Conservation (phyloP, 106 monocot genomes). For the Dendrobium nobile region DNA sequence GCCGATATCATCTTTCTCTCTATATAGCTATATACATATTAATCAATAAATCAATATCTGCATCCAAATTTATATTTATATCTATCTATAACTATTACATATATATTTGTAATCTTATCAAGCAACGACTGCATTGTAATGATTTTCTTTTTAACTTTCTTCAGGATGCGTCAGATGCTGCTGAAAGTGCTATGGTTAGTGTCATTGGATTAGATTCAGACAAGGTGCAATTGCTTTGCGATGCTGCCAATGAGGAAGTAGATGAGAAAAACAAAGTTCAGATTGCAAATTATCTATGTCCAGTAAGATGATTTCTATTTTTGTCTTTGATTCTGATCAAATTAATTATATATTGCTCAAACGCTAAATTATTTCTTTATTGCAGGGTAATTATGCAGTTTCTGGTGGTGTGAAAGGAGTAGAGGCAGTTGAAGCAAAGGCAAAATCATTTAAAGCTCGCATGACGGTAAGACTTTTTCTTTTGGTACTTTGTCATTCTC, state of each 20-base stretch:
- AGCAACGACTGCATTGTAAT: background rate
- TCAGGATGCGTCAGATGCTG: slow-evolving; percentile 90
- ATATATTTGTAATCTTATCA: background rate
- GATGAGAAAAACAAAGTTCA: slow-evolving; percentile 85
- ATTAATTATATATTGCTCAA: slow-evolving; percentile 10
- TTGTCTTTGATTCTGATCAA: background rate
- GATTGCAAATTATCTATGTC: slow-evolving; percentile 91
- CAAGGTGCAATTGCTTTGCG: slow-evolving; percentile 78
- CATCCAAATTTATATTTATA: background rate
- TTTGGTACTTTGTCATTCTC: background rate
- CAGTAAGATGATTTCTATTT: slow-evolving; percentile 36
- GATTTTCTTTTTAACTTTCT: background rate
- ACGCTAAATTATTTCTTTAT: background rate
- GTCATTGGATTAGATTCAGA: slow-evolving; percentile 82
- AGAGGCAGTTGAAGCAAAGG: slow-evolving; percentile 85
- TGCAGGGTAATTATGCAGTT: slow-evolving; percentile 93
- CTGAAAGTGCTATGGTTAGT: slow-evolving; percentile 85
- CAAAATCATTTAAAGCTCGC: slow-evolving; percentile 95
- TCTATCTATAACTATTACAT: background rate
- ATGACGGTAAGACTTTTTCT: slow-evolving; percentile 65
- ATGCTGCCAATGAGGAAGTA: slow-evolving; percentile 95
- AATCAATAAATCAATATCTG: background rate
- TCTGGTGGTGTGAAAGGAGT: slow-evolving; percentile 93
- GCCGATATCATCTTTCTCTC: background rate
- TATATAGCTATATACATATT: background rate